Percentiles rank a stretch among this genome's conserved stretches.
Conservation (phyloP, 768 basidiomycete genomes). For the Solioccasus polychromus region DNA sequence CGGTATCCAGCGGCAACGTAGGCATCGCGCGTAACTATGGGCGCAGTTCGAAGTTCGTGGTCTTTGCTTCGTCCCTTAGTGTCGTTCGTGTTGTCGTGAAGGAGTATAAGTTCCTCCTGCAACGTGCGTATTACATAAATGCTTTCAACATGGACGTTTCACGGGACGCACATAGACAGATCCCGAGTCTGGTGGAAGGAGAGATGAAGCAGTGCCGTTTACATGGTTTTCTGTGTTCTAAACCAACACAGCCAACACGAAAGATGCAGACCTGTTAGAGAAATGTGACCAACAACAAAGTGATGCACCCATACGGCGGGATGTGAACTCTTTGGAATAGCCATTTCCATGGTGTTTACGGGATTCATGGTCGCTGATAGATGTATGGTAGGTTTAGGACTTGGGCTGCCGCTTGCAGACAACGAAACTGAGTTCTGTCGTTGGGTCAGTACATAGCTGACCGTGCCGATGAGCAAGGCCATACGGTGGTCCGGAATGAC, state of each 20-base stretch:
- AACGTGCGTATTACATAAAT: not conserved
- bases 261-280: not conserved
- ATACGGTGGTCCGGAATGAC: constrained; percentile 5
- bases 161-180: constrained; percentile 23
- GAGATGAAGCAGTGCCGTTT: constrained; percentile 4
- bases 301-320: constrained; percentile 8
- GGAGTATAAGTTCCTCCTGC: constrained; percentile 33
- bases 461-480: constrained; percentile 8
- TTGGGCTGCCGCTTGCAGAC: constrained; percentile 4
- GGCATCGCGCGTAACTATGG: constrained; percentile 52
- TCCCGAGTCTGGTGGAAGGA: constrained; percentile 4
- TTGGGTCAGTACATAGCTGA: constrained; percentile 12
- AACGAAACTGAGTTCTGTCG: constrained; percentile 18
- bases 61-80: constrained; percentile 27
- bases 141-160: not conserved
- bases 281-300: not conserved
- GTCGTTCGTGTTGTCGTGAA: constrained; percentile 24
- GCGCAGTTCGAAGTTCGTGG: constrained; percentile 42
- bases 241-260: not conserved
- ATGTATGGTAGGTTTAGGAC: constrained; percentile 8
- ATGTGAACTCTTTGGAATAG: constrained; percentile 6
- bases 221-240: constrained; percentile 7
- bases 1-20: constrained; percentile 33
- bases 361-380: constrained; percentile 1
- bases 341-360: constrained; percentile 12